Base-by-base conservation (phyloP, 2,329 filamentous ascomycete species). In the Capronia coronata region DNA sequence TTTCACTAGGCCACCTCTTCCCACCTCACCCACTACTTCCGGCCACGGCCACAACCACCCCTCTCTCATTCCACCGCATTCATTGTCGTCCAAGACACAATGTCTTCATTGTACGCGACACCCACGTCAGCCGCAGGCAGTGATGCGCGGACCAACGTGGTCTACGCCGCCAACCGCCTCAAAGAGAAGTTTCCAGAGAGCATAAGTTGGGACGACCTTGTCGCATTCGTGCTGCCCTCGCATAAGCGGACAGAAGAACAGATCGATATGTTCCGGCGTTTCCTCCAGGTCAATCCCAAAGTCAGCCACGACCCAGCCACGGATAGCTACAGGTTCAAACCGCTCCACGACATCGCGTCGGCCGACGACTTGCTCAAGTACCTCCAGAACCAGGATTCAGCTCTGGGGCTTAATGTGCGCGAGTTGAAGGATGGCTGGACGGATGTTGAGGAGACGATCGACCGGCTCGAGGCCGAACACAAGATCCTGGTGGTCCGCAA, bases 381-480 rank as follows among this genome's bases (percentile, higher is more conserved):
- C 64, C 78, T 98, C 25, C 89, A 95, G 69, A 76, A 77, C 46
- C 89, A 90, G 68, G 81, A 80, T 45, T 89, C 89, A 51, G 86
- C 87, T 1, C 82, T 84, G 57, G 88, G 87, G 10, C 79, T 97
- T 47, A 77, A 77, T 30, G 87, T 97, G 55, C 89, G 88, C 66
- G 89, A 96, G 62, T 78, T 98, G 54, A 94, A 95, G 69, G 93
- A 98, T 65, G 93, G 93, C 56, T 98, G 93, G 93, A 83, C 84
- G 61, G 94, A 88, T 63, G 82, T 90, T 53, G 79, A 84, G 16
- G 78, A 83, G 16, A 79, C 85, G 8, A 85, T 98, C 65, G 79
- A 85, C 55, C 75, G 79, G 59, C 76, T 98, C 44, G 91, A 96
- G 71, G 70, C 70, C 34, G 79, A 86, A 65, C 84, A 90, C 63